Conservation (phyloP, 805 yeast species). For the Kodamaea kaohsiungensis region DNA sequence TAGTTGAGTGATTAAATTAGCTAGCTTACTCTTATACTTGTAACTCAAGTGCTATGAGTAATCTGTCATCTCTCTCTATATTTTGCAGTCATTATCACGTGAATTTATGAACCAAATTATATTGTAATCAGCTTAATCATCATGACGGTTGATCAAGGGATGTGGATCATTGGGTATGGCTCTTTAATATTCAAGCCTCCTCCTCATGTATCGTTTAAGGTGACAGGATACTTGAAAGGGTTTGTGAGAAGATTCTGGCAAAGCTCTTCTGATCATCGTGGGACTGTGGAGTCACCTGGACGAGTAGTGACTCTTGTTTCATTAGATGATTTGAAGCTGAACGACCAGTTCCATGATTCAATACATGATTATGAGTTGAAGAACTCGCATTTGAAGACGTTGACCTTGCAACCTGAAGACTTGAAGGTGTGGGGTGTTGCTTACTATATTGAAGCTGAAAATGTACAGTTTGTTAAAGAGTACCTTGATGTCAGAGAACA, state of each 20-base stretch:
- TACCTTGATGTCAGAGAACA: slow-evolving; percentile 84
- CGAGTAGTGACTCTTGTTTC: slow-evolving; percentile 83
- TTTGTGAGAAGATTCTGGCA: slow-evolving; percentile 90
- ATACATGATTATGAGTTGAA: slow-evolving; percentile 35
- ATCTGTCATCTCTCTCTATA: not conserved
- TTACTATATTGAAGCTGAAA: slow-evolving; percentile 69
- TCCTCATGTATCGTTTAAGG: slow-evolving; percentile 58
- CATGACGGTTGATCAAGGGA: slow-evolving; percentile 28
- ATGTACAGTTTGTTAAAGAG: slow-evolving; percentile 59
- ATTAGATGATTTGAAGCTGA: slow-evolving; percentile 48
- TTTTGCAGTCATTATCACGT: not conserved
- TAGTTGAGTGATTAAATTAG: not conserved
- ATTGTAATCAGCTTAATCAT: not conserved
- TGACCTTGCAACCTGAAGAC: slow-evolving; percentile 39
- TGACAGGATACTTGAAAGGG: slow-evolving; percentile 77
- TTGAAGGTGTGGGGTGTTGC: slow-evolving; percentile 78
- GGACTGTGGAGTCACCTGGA: slow-evolving; percentile 85
- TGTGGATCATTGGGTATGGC: slow-evolving; percentile 91
- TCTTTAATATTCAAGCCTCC: slow-evolving; percentile 90
- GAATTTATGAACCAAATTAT: not conserved
- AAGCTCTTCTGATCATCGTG: slow-evolving; percentile 84
- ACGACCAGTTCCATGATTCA: slow-evolving; percentile 44
- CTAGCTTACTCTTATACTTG: no score
- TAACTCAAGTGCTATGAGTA: no score
- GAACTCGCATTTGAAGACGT: slow-evolving; percentile 6